Base-by-base conservation (phyloP, 1,284 basidiomycete genomes). In the Moniliophthora roreri region DNA sequence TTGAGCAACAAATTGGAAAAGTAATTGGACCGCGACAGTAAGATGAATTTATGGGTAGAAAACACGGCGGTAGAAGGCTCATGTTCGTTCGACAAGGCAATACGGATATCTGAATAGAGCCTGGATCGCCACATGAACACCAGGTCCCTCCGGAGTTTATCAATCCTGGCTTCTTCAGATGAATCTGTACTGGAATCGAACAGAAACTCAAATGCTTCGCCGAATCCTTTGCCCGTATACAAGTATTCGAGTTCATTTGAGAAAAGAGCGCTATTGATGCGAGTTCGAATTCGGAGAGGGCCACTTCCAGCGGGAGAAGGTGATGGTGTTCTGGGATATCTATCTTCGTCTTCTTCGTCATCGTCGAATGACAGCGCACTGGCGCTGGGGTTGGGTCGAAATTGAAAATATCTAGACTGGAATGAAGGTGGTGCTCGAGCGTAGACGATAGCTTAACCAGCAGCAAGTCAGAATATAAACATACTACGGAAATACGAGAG, bases 61-160 rank as follows among this genome's bases (percentile, higher is more conserved):
- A 98, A 98, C 13, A 93, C 81, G 24, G 89, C 87, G 0, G 85
- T 90, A 1, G 85, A 78, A 46, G 76, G 80, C 53, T 89, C 86
- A 53, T 87, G 84, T 50, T 82, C 82, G 1, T 74, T 72, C 13
- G 81, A 80, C 52, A 95, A 81, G 0, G 87, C 79, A 55, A 98
- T 87, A 50, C 86, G 82, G 15, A 95, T 84, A 69, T 98, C 95
- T 1, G 91, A 91, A 69, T 95, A 98, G 11, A 98, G 82, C 52
- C 93, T 85, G 15, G 89, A 92, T 24, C 94, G 76, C 95, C 95
- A 97, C 93, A 95, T 95, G 76, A 90, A 97, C 24, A 95, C 91
- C 32, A 97, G 77, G 67, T 97, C 95, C 69, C 94, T 89, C 51
- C 86, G 79, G 3, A 96, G 82, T 69, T 95, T 95, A 72, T 95